Base-by-base conservation (phyloP, 2,329 filamentous ascomycete genomes). In the Zalaria obscura region DNA sequence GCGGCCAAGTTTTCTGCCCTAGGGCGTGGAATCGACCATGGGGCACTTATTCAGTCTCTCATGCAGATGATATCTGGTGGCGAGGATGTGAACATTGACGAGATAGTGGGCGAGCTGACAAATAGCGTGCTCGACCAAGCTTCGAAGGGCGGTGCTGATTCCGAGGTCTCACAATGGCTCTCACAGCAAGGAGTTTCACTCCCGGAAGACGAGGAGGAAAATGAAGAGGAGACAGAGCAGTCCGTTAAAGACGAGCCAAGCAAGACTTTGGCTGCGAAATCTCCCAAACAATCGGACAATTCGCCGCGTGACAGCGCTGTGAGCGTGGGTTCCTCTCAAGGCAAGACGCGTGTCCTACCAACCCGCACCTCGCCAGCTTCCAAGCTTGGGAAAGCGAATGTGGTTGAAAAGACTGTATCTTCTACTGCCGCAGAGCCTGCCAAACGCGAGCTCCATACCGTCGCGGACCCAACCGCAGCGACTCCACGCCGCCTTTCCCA, bases 41-140 rank as follows among this genome's bases (percentile, higher is more conserved):
- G 55, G 9, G 58, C 61, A 8, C 56, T 69, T 38, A 58, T 68
- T 40, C 50, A 64, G 37, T 64, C 61, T 10, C 60, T 65, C 4
- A 55, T 60, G 48, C 60, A 66, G 39, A 67, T 70, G 64, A 53
- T 67, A 7, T 58, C 56, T 4, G 59, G 61, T 27, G 53, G 63
- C n/a, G 56, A 52, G 25, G 58, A 45, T 39, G 52, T 31, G 7
- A 41, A 54, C 5, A 57, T 58, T 26, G 65, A 66, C 38, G 64
- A 65, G 60, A 65, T 42, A 54, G 61, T 11, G 60, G 61, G 26
- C 55, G 64, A 36, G 54, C 38, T 69, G 46, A 61, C 65, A 27
- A 60, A 62, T 31, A 58, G 57, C 7, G 54, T 69, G 44, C 56
- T 69, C 6, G 52, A 51, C 11, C 56, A 59, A 18, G 55, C 52